These are phyloP conservation scores for Flaveria sonorensis DNA, from an alignment of 129 eudicot species.

Conservation along the genomic window DNA sequence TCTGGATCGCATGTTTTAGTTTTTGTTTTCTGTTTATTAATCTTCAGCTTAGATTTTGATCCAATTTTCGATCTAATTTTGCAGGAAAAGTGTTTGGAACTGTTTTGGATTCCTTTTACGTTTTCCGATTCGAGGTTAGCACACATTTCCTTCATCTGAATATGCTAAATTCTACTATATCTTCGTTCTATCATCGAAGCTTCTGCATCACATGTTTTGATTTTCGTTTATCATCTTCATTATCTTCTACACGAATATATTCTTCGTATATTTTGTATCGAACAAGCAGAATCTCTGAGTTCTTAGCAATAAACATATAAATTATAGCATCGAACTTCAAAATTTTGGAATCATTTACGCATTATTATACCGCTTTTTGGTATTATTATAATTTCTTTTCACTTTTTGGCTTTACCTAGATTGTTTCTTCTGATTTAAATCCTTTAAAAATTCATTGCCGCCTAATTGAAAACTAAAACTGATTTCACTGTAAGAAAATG, in stretches of 20 bases:
- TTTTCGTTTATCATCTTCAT: neutral
- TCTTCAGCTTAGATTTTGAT: neutral
- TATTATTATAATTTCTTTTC: conserved; percentile 22
- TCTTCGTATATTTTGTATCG: conserved; percentile 4
- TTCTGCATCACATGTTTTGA: conserved; percentile 28
- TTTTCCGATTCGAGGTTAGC: conserved; percentile 17
- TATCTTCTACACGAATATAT: neutral
- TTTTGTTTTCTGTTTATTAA: neutral
- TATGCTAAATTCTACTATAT: neutral
- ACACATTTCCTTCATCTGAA: conserved; percentile 3
- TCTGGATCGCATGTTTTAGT: neutral
- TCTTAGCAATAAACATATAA: conserved; percentile 10
- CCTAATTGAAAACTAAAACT: conserved; percentile 12
- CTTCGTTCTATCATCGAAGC: conserved; percentile 24
- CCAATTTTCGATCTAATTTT: conserved; percentile 6
- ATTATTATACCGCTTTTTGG: conserved; percentile 36
- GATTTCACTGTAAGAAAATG: neutral
- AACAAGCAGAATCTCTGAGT: conserved; percentile 7
- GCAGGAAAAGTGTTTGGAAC: neutral
- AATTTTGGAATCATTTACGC: conserved; percentile 32
- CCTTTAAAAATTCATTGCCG: conserved; percentile 35
- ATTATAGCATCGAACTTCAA: conserved; percentile 17
- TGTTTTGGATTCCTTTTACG: conserved; percentile 14
- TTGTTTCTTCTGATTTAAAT: conserved; percentile 28
- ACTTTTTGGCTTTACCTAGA: conserved; percentile 37